These are phyloP conservation scores for Babesia sp. DNA, from an alignment of 169 alveolate species.

Conservation along the genomic window DNA sequence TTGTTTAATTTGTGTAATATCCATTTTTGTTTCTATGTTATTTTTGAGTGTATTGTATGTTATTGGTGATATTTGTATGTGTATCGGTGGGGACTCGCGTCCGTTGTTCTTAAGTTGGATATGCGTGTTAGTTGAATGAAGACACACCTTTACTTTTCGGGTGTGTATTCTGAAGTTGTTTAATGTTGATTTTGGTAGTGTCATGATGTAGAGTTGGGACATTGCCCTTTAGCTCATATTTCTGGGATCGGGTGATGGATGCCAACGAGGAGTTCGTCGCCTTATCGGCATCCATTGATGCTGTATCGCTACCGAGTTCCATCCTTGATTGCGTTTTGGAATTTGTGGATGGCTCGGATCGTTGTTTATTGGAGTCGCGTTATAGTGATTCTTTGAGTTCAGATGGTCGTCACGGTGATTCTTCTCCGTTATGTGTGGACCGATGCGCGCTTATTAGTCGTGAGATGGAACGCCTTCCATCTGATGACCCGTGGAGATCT, in stretches of 20 bases:
- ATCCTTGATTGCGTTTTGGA: background rate
- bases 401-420: background rate
- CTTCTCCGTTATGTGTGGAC: background rate
- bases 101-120: too few relatives aligned
- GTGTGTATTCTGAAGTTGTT: too few relatives aligned
- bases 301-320: background rate
- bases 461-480: constrained; percentile 3
- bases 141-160: too few relatives aligned
- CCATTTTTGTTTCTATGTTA: background rate
- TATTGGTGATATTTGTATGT: background rate
- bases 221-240: too few relatives aligned
- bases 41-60: background rate
- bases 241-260: background rate
- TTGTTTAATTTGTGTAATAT: background rate
- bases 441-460: background rate
- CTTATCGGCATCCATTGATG: background rate
- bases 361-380: background rate
- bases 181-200: too few relatives aligned
- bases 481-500: background rate
- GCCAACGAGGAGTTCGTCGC: background rate
- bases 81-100: constrained; percentile 14
- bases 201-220: too few relatives aligned
- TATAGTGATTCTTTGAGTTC: background rate
- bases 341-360: background rate
- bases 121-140: too few relatives aligned